Base-by-base conservation (phyloP, 768 basidiomycete genomes). In the Rhodocollybia butyracea region DNA sequence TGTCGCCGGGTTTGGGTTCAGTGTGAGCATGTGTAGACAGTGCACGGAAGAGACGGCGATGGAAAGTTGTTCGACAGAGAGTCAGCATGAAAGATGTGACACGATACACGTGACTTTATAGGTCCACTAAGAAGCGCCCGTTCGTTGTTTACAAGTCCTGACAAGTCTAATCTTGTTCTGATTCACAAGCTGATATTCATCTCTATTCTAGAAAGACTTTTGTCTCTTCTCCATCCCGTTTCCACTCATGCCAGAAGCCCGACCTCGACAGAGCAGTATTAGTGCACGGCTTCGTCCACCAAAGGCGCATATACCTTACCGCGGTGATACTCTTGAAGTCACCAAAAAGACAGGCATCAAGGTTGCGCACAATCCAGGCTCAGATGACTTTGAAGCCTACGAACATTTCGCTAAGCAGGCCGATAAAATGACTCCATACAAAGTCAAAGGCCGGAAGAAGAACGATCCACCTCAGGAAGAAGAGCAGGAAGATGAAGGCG, bases 351-450 rank as follows among this genome's bases (percentile, higher is more conserved):
- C 90, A 0, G 90, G 90, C 4, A 77, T 90, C 52, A 76, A 81
- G 0, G 84, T 91, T 13, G 78, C 72, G 36, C 80, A 81, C 63
- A 82, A 86, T 58, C 84, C 83, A 60, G 83, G 81, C 65, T 88
- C 88, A 24, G 90, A 91, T 68, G 90, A 88, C 27, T 91, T 91
- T 65, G 89, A 92, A 66, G 86, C 84, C 0, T 91, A 91, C 66
- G 88, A 87, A 54, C 79, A 89, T 63, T 66, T 92, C 51, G 77
- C 91, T 43, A 77, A 79, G 48, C 86, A 88, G 62, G 87, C 80
- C 2, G 86, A 88, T 70, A 78, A 78, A 46, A 75, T 81, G n/a
- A 78, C 84, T 4, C 87, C 84, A 2, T 85, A 84, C 19, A 74
- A 72, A 41, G 75, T 80, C 19, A 81, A 81, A 61, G 70, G 68